Evolutionary conservation across 805 yeast genomes (phyloP), one percentile per base, ranked within the genome.

Genomic region (Jamesozyma rosinii): DNA sequence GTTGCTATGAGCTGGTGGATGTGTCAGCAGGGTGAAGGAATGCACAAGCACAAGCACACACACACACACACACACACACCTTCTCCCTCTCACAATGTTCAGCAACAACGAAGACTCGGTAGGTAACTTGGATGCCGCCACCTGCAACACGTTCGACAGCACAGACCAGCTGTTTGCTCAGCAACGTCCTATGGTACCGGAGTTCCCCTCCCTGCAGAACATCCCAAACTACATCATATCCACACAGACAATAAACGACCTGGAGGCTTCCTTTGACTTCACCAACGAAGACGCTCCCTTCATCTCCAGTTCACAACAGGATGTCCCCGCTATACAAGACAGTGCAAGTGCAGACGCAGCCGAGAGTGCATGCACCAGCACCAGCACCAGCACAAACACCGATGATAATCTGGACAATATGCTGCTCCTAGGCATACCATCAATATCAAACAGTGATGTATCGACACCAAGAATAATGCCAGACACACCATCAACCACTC

Each of bases 381-480:
- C 29, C 6, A 24, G 10, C 29, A 11, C 6, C 6, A 24, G 11
- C 11, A 8, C 29, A 11, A 24, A 24, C 29, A 11, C 6, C 29
- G 11, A 11, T 24, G n/a, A 35, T 2, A 36, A 41, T 34, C 43
- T 41, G 3, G 42, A 59, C 44, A 59, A 55, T 41, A 54, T 59
- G 58, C 42, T 59, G 18, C 61, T 61, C 1, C 43, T 58, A 33
- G 55, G 61, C 32, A 41, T 58, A 20, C 57, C 63, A 17, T 11
- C 59, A 6, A 59, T 59, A 61, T 61, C 63, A n/a, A 54, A 54
- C 36, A 57, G 60, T 35, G 53, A 58, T 10, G 53, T 57, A 3
- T 53, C 63, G 2, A 54, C 63, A 11, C 63, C 64, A 31, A 22
- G 38, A 19, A 31, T 15, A 47, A 46, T 35, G 39, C 49, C 2